Evolutionary conservation across 2,329 filamentous ascomycete genomes (phyloP).

Genomic region (Exophiala phaeomuriformis): DNA sequence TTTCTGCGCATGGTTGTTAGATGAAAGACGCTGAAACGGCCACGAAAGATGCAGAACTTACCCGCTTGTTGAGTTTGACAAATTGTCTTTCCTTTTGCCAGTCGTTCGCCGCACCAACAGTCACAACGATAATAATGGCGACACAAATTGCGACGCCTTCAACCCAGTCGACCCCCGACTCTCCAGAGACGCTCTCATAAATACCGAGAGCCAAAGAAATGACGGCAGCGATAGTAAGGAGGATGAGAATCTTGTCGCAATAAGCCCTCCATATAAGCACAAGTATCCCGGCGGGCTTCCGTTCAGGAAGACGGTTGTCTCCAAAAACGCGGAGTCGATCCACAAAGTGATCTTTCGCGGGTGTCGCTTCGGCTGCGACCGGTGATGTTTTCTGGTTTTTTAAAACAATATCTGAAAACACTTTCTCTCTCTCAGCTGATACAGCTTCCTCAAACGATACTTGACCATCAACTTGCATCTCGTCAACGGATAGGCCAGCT

Average conservation of each 20-base stretch:
- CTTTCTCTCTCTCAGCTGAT: conserved; percentile 16
- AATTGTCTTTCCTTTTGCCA: conserved; percentile 64
- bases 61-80: conserved; percentile 49
- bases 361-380: conserved; percentile 7
- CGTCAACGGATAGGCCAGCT: conserved; percentile 69
- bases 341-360: conserved; percentile 36
- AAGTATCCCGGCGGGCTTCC: conserved; percentile 56
- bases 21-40: neutral
- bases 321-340: conserved; percentile 56
- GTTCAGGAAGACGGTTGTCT: conserved; percentile 56
- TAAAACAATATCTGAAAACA: conserved; percentile 13
- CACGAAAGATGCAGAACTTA: conserved; percentile 30
- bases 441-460: conserved; percentile 68
- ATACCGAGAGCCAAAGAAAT: conserved; percentile 63
- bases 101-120: conserved; percentile 58
- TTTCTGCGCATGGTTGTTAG: conserved; percentile 34
- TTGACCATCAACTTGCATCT: conserved; percentile 56
- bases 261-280: conserved; percentile 61
- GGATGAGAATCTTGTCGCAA: conserved; percentile 65
- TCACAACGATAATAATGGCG: conserved; percentile 57
- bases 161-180: conserved; percentile 54
- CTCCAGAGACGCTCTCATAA: conserved; percentile 55
- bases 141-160: conserved; percentile 61
- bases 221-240: conserved; percentile 60
- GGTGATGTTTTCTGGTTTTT: neutral